phyloP scores from a whole-genome alignment of 257 asterid species.

The Jasminum sambac region DNA sequence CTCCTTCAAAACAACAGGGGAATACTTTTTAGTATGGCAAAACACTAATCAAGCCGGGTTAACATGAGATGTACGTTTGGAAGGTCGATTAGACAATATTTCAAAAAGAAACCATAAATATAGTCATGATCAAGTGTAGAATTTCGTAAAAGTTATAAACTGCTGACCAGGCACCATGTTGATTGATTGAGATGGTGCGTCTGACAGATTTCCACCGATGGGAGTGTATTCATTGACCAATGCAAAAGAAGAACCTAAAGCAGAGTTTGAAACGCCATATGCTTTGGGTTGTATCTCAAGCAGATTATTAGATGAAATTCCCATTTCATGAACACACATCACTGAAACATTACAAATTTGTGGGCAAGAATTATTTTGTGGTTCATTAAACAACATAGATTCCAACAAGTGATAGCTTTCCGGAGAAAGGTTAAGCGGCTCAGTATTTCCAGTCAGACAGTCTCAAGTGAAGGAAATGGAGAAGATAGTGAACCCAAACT shows the following conservation, averaged over 20 bases:
- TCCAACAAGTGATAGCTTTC: constrained; percentile 67
- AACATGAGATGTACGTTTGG: not conserved
- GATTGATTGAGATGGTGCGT: constrained; percentile 42
- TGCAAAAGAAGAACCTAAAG: constrained; percentile 48
- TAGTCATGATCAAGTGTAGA: too few species aligned
- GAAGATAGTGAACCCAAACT: constrained; percentile 65
- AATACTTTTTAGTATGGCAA: constrained; percentile 16
- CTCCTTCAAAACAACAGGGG: constrained; percentile 40
- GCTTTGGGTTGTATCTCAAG: constrained; percentile 44
- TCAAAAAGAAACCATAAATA: too few species aligned
- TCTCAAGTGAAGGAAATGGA: constrained; percentile 60
- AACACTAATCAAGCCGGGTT: not conserved
- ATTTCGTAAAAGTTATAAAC: constrained; percentile 2
- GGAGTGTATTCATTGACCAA: constrained; percentile 52
- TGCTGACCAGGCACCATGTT: constrained; percentile 42
- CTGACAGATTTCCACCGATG: constrained; percentile 41
- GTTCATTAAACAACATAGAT: constrained; percentile 45
- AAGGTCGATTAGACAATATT: too few species aligned
- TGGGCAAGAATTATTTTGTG: constrained; percentile 35
- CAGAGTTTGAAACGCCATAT: constrained; percentile 41
- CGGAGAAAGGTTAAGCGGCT: constrained; percentile 42
- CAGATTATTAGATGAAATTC: constrained; percentile 39
- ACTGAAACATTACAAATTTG: constrained; percentile 31
- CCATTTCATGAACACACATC: constrained; percentile 32
- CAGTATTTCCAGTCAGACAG: constrained; percentile 42